phyloP scores from a whole-genome alignment of 1,139 yeast species.

The Spencermartinsiella ligniputridi region DNA sequence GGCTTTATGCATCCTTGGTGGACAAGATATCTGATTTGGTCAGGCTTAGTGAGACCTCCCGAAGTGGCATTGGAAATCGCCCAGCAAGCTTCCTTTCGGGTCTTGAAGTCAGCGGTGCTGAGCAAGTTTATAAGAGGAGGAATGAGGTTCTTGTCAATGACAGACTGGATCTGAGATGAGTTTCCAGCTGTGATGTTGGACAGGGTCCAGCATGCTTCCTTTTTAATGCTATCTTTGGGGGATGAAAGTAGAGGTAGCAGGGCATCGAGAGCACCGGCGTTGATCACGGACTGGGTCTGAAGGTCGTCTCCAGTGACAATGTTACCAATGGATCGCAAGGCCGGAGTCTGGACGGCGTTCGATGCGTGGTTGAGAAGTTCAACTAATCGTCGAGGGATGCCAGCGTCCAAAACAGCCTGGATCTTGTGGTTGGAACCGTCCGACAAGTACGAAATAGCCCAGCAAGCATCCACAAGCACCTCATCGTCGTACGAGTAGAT shows the following conservation, averaged over 20 bases:
- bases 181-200: constrained; percentile 98
- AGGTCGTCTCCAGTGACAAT: constrained; percentile 95
- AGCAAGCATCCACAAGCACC: constrained; percentile 93
- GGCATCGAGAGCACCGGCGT: constrained; percentile 87
- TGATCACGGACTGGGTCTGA: constrained; percentile 93
- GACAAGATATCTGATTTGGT: constrained; percentile 87
- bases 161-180: constrained; percentile 92
- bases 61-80: constrained; percentile 97
- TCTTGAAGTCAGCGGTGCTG: constrained; percentile 83
- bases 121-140: constrained; percentile 88
- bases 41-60: constrained; percentile 90
- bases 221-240: constrained; percentile 86
- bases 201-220: constrained; percentile 98
- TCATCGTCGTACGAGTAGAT: constrained; percentile 89
- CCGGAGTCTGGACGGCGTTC: constrained; percentile 91
- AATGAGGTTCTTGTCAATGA: constrained; percentile 86
- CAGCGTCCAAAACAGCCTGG: constrained; percentile 94
- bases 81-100: constrained; percentile 99
- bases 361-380: constrained; percentile 82
- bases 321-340: constrained; percentile 94
- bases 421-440: constrained; percentile 93
- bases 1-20: constrained; percentile 97
- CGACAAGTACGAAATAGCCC: constrained; percentile 94
- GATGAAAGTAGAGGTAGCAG: constrained; percentile 75
- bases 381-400: constrained; percentile 91